Conservation (phyloP, 2,329 filamentous ascomycete genomes). For the Escovopsis weberi region DNA sequence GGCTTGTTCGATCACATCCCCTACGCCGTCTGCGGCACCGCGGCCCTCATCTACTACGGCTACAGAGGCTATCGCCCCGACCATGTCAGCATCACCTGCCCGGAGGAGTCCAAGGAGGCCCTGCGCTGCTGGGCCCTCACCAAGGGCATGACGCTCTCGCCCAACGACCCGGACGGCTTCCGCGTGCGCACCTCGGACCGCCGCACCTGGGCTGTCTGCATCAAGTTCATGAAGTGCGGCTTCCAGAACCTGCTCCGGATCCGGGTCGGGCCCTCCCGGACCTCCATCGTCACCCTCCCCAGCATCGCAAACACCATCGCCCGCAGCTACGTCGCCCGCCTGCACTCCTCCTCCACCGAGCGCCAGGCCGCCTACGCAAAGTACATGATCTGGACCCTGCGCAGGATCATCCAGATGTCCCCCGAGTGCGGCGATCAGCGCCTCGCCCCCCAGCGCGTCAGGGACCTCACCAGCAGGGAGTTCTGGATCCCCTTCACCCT, state of each 20-base stretch:
- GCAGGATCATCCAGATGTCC: constrained; percentile 12
- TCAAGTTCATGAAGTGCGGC: constrained; percentile 19
- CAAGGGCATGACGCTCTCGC: constrained; percentile 15
- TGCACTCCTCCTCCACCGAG: constrained; percentile 6
- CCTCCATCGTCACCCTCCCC: constrained; percentile 19
- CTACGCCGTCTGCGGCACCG: constrained; percentile 32
- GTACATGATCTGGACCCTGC: constrained; percentile 22
- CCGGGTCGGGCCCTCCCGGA: constrained; percentile 7
- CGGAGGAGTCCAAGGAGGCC: constrained; percentile 18
- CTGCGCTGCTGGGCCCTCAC: constrained; percentile 27
- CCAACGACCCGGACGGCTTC: constrained; percentile 17
- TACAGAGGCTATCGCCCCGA: constrained; percentile 15
- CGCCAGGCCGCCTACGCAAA: constrained; percentile 11
- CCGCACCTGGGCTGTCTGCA: constrained; percentile 17
- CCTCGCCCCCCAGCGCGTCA: constrained; percentile 7
- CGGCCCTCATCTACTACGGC: constrained; percentile 31
- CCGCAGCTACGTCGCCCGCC: constrained; percentile 15
- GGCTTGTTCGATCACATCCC: constrained; percentile 25
- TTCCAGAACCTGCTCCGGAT: constrained; percentile 17
- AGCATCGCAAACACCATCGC: constrained; percentile 22
- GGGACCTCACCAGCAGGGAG: constrained; percentile 9
- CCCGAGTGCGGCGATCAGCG: constrained; percentile 7
- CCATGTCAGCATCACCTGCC: constrained; percentile 27
- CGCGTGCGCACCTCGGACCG: constrained; percentile 20
- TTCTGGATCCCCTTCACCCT: constrained; percentile 20